A percentile compares a stretch with the other conserved stretches of the same genome.
phyloP scores from a whole-genome alignment of 73 alveolate genomes.

The Diophrys appendiculata region DNA sequence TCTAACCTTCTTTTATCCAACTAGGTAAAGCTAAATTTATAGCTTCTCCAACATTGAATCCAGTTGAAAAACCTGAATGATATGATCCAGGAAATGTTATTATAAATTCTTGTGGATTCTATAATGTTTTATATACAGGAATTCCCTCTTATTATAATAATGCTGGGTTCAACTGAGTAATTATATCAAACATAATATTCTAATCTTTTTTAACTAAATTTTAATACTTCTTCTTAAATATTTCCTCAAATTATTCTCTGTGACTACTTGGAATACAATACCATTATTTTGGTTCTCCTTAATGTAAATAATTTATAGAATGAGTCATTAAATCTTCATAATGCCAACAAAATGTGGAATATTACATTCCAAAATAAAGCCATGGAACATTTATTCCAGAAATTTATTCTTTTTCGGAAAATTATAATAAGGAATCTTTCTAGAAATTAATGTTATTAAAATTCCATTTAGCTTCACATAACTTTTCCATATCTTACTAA shows the following conservation, averaged over 20 bases:
- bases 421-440: conserved; percentile 60
- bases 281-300: conserved; percentile 81
- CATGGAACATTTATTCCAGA: conserved; percentile 84
- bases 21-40: conserved; percentile 72
- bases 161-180: conserved; percentile 67
- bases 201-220: conserved; percentile 64
- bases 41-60: conserved; percentile 82
- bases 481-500: conserved; percentile 3
- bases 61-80: conserved; percentile 84
- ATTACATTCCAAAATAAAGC: conserved; percentile 79
- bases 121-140: conserved; percentile 63
- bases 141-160: conserved; percentile 41
- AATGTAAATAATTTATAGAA: conserved; percentile 80
- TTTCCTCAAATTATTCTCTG: conserved; percentile 66
- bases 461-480: conserved; percentile 61
- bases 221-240: conserved; percentile 42
- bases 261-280: conserved; percentile 70
- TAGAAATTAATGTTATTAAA: conserved; percentile 46
- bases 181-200: conserved; percentile 58
- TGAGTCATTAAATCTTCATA: conserved; percentile 74
- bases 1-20: conserved; percentile 35
- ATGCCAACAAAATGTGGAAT: conserved; percentile 86
- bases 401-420: conserved; percentile 58
- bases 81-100: conserved; percentile 76
- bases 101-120: conserved; percentile 77